Evolutionary conservation across 768 basidiomycete species (phyloP), one percentile per base, ranked within the genome.

Genomic region (Tylopilus cervinicoccineus): DNA sequence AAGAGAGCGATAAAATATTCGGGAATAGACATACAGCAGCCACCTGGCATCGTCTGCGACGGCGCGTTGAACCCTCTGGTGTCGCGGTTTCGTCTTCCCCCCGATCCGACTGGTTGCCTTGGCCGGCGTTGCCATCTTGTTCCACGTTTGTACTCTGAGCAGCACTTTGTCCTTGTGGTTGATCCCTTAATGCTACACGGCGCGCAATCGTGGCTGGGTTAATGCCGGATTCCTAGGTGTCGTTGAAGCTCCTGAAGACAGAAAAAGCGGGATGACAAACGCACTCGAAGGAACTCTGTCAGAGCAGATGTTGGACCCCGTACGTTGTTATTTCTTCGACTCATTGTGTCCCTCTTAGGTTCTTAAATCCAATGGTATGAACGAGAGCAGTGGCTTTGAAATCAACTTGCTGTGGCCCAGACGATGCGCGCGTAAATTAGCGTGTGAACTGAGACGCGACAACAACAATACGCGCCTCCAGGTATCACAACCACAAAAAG

Each of bases 261-360:
- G 24, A 41, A 49, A n/a, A 40, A 14, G 37, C 20, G 3, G 6
- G 16, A 13, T 31, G 12, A 20, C 5, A n/a, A 22, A 66, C 72
- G 24, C 50, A 87, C 90, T 58, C 78, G 78, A 28, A 93, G 70
- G 55, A 86, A 93, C 53, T 89, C 87, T 29, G 90, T 91, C 12
- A 93, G 68, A 0, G 90, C 90, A 19, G 88, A 91, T 0, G 86
- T 81, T 3, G 91, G 90, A 0, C 91, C 90, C 12, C 85, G 79
- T 36, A 92, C 81, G 50, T 86, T 86, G 63, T 80, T 79, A 2
- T 47, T 29, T 38, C 64, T 55, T 47, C 64, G 54, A 44, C 66
- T 66, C 65, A 68, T 66, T 6, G 24, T 33, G 13, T 27, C 17
- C 4, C 16, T 23, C 16, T 16, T 11, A 26, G 5, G 8, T 17